A percentile compares a stretch with the other conserved stretches of the same genome.
phyloP scores from a whole-genome alignment of 768 basidiomycete species.

The Rhizopogon salebrosus region DNA sequence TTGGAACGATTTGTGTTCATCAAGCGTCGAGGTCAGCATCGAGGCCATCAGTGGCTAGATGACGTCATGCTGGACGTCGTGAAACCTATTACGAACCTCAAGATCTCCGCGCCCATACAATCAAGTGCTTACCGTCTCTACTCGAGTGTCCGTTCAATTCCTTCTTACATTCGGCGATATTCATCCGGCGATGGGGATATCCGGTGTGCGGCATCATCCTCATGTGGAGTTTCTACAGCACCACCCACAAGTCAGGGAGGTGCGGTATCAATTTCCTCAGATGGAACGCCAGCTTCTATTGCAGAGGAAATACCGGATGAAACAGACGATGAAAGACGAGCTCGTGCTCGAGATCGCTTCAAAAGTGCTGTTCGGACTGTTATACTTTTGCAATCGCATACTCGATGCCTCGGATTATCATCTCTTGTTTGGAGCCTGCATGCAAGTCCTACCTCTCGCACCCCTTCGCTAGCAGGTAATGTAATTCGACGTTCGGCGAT shows the following conservation, averaged over 20 bases:
- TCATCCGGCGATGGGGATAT: not conserved
- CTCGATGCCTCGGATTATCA: not conserved
- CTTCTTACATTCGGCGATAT: conserved; percentile 1
- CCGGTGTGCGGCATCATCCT: not conserved
- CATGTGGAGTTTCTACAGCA: not conserved
- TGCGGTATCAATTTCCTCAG: conserved; percentile 21
- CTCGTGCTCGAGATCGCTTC: conserved; percentile 32
- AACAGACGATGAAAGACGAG: conserved; percentile 17
- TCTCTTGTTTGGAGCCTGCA: not conserved
- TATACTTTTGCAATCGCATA: conserved; percentile 32
- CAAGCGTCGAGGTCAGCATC: conserved; percentile 44
- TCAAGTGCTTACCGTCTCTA: not conserved
- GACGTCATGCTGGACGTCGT: conserved; percentile 33
- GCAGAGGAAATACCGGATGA: conserved; percentile 24
- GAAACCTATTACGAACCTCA: conserved; percentile 19
- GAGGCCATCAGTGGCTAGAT: conserved; percentile 47
- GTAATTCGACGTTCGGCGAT: not conserved
- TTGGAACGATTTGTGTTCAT: conserved; percentile 46
- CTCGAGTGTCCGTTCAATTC: not conserved
- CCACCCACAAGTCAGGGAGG: conserved; percentile 1
- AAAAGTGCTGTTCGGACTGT: conserved; percentile 40
- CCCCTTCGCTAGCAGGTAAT: not conserved
- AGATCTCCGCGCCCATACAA: conserved; percentile 11
- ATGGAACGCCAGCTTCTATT: conserved; percentile 19
- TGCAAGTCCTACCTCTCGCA: not conserved